Percentiles rank a stretch among this genome's conserved stretches.
These are phyloP conservation scores for Thermothielavioides terrestris DNA, from an alignment of 495 filamentous ascomycete genomes.

Conservation along the genomic window DNA sequence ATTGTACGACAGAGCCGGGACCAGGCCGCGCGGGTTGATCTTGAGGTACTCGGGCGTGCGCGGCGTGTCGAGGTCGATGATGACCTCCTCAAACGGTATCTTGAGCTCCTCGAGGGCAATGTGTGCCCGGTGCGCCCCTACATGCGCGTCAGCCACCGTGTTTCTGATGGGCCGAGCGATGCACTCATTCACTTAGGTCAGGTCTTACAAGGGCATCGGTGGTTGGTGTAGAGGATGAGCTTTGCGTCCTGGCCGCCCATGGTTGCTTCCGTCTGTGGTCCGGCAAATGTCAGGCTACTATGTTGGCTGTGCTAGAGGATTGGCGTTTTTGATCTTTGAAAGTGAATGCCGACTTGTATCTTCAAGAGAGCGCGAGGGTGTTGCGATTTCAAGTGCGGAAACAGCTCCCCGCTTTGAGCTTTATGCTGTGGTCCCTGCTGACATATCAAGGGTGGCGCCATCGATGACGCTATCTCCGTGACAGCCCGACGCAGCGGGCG, in stretches of 20 bases:
- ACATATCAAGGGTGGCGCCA: conserved; percentile 17
- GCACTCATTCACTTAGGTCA: too few species aligned
- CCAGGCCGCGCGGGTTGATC: conserved; percentile 77
- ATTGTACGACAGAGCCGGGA: conserved; percentile 63
- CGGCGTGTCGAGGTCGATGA: conserved; percentile 63
- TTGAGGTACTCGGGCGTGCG: conserved; percentile 77
- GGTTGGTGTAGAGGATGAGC: conserved; percentile 65
- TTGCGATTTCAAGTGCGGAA: too few species aligned
- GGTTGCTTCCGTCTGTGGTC: not conserved
- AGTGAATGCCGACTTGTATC: too few species aligned
- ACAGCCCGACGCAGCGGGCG: not conserved
- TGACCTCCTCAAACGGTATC: conserved; percentile 68
- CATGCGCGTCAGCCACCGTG: too few species aligned
- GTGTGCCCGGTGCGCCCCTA: conserved; percentile 69
- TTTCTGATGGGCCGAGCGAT: too few species aligned
- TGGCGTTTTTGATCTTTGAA: not conserved
- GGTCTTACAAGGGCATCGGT: conserved; percentile 54
- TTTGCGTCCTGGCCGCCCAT: conserved; percentile 29
- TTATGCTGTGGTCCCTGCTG: not conserved
- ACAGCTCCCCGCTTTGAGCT: not conserved
- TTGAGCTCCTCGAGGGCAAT: conserved; percentile 66
- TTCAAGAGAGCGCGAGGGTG: too few species aligned
- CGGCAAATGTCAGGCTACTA: too few species aligned
- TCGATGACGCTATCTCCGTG: conserved; percentile 23
- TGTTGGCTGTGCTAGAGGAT: too few species aligned